Evolutionary conservation across 2,329 filamentous ascomycete species (phyloP), one percentile per base, ranked within the genome.

Genomic region (Xylaria hypoxylon): DNA sequence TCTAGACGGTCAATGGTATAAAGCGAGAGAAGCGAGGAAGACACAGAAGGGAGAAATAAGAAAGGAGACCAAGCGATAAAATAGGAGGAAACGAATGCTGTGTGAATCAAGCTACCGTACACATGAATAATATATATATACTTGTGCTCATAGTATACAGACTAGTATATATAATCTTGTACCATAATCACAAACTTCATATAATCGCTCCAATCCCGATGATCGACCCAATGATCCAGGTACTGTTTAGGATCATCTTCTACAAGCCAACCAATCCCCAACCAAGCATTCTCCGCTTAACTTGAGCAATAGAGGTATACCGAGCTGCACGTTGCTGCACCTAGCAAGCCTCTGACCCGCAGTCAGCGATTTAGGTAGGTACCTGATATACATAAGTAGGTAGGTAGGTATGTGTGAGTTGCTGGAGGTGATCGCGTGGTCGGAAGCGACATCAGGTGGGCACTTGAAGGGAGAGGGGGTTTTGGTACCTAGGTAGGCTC

Each of bases 131-230:
- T 17, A 40, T 44, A 15, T 33, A 51, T 44, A 35, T 57, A 31
- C 6, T 42, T 22, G 17, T 24, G 26, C 31, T 17, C 8, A 40
- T 40, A 53, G n/a, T 19, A 40, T 3, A 26, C 5, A 26, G n/a
- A 24, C 19, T 26, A 15, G 33, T 24, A 35, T n/a, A 26, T 15
- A 38, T 15, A 3, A 8, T 7, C 51, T 40, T n/a, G 50, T 24
- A 13, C 19, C 24, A 40, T 6, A 19, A 40, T 53, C 51, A 26
- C 11, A 40, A 53, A 33, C 51, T 53, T 53, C 33, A 17, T 35
- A 48, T 65, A 62, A 60, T 53, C 51, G 48, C 62, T 50, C 66
- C 58, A 66, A 65, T 66, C 58, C 51, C 51, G 19, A 51, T 4
- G 24, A 31, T 28, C 13, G 5, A 51, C 38, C 15, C n/a, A 13